A percentile compares a stretch with the other conserved stretches of the same genome.
phyloP scores from a whole-genome alignment of 331 rosid genomes.

The Stylosanthes scabra region DNA sequence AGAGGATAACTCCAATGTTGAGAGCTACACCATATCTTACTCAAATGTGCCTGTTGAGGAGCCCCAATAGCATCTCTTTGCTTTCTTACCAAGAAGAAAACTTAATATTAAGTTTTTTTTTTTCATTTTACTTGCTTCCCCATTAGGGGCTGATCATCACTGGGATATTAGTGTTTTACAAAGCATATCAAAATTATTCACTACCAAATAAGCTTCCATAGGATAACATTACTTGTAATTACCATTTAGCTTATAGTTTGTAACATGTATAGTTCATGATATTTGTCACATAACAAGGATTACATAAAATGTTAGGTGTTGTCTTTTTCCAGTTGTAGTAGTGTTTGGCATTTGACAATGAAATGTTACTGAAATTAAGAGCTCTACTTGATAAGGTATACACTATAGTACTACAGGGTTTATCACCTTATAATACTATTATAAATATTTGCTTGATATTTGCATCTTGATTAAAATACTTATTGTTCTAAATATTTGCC shows the following conservation, averaged over 20 bases:
- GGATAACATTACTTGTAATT: conserved; percentile 23
- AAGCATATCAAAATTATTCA: neutral
- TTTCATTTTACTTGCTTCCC: neutral
- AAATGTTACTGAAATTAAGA: neutral
- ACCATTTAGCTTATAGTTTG: conserved; percentile 4
- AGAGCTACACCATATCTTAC: conserved; percentile 56
- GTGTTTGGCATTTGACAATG: neutral
- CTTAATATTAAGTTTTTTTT: neutral
- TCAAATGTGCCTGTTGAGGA: conserved; percentile 67
- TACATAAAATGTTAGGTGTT: conserved; percentile 8
- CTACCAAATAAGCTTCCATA: neutral
- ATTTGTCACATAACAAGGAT: neutral
- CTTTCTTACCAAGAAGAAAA: conserved; percentile 12
- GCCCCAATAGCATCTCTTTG: conserved; percentile 38
- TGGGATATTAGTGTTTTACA: neutral
- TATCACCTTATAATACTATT: no score
- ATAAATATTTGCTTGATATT: no score
- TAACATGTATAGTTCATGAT: conserved; percentile 27
- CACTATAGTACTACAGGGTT: neutral
- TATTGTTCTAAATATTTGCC: no score
- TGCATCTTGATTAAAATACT: no score
- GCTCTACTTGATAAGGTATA: conserved; percentile 8
- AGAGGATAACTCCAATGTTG: conserved; percentile 49
- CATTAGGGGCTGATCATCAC: neutral
- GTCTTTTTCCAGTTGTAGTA: conserved; percentile 2